Conservation (phyloP, 192 early-diverging fungal genomes). For the Dissophora ornata region DNA sequence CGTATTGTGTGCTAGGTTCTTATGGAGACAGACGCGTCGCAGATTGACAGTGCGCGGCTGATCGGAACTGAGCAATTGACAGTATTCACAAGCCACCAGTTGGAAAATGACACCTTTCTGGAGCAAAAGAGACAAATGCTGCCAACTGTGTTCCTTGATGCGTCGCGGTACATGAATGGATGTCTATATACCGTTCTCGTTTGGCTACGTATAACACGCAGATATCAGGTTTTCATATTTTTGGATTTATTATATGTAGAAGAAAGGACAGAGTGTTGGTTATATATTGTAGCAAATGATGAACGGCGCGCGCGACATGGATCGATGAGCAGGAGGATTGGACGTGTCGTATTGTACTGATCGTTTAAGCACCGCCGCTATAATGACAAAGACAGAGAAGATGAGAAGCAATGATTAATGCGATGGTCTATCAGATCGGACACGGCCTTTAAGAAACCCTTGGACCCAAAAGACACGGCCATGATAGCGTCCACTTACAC, state of each 20-base stretch:
- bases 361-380: slow-evolving; percentile 53
- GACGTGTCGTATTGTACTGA: slow-evolving; percentile 11
- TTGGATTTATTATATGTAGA: slow-evolving; percentile 15
- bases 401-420: too few species aligned
- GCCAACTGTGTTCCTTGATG: too few species aligned
- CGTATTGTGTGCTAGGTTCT: too few species aligned
- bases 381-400: background rate
- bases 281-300: slow-evolving; percentile 12
- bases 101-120: slow-evolving; percentile 6
- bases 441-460: too few species aligned
- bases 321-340: background rate
- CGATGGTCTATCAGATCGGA: too few species aligned
- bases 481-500: slow-evolving; percentile 69
- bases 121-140: too few species aligned
- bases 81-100: slow-evolving; percentile 14
- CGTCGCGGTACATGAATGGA: too few species aligned
- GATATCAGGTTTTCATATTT: background rate
- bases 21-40: background rate
- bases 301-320: background rate
- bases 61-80: slow-evolving; percentile 27
- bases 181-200: too few species aligned
- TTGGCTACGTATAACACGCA: too few species aligned
- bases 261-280: background rate
- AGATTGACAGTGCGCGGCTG: background rate
- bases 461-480: too few species aligned